Evolutionary conservation across 768 basidiomycete species (phyloP).

Genomic region (Podaxis sp.): DNA sequence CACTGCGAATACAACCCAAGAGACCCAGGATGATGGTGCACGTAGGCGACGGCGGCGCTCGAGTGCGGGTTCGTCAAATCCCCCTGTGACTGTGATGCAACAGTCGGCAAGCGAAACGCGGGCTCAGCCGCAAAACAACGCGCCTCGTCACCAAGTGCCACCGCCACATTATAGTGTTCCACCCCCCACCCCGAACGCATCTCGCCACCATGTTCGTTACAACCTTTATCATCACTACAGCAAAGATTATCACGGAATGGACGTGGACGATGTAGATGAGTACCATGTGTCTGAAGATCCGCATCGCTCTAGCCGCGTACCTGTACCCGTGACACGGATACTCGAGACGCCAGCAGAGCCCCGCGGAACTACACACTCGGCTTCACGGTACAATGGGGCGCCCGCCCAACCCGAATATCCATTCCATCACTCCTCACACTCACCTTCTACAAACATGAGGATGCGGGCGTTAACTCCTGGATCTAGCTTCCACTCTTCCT

Average conservation of each 20-base stretch:
- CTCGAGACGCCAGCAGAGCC: neutral
- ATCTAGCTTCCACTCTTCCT: constrained; percentile 18
- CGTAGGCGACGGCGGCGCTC: constrained; percentile 25
- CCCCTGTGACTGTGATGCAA: neutral
- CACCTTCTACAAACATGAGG: constrained; percentile 6
- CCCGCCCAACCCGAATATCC: constrained; percentile 9
- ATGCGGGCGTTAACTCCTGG: constrained; percentile 16
- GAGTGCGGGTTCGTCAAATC: neutral
- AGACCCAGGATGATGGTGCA: constrained; percentile 25
- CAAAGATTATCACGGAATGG: constrained; percentile 12
- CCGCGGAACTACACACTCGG: neutral
- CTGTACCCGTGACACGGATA: constrained; percentile 2
- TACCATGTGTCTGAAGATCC: constrained; percentile 20
- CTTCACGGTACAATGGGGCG: constrained; percentile 10
- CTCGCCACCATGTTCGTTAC: constrained; percentile 6
- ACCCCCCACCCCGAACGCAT: neutral
- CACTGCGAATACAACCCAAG: constrained; percentile 30
- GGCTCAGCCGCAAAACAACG: neutral
- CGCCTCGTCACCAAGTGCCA: constrained; percentile 4
- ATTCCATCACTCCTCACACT: constrained; percentile 1
- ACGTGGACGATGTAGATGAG: constrained; percentile 24
- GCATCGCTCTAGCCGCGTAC: constrained; percentile 2
- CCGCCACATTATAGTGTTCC: constrained; percentile 2
- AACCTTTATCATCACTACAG: constrained; percentile 14
- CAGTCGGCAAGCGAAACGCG: constrained; percentile 1